Base-by-base conservation (phyloP, 257 asterid genomes). In the Haberlea rhodopensis region DNA sequence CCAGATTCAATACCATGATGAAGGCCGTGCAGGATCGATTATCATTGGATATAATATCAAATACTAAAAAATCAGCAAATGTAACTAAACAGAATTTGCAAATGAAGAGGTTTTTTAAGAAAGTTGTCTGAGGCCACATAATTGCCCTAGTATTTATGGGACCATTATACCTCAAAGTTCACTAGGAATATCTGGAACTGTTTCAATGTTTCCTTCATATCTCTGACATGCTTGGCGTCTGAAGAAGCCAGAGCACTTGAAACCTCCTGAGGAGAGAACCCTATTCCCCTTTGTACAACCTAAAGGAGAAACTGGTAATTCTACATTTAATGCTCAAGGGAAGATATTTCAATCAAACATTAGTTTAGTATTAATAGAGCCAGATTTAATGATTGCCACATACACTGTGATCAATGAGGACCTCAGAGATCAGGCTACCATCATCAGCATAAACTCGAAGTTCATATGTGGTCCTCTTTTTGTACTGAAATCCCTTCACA, bases 401-500 rank as follows among this genome's bases (percentile, higher is more conserved):
- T 70, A 89, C 98, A 11, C 73, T 80, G 71, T 94, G 95, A 77
- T 83, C 90, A 45, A 87, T 66, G 63, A 86, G 83, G 73, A 94
- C 82, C 70, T 90, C 90, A 20, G 89, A 84, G 74, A 92, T 90
- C 57, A 92, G 96, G 81, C 99, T 94, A 70, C 99, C 99, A 68
- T 94, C 99, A 60, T 94, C 99, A 31, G 90, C 71, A 72, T 71
- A 84, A 66, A 79, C 92, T 32, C 71, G 94, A 61, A 94, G 97
- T 76, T 87, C 95, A 63, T 80, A 94, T 28, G 77, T 71, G 72
- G 75, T 53, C 78, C 84, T 84, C 52, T 62, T 58, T 75, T 68
- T 86, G 72, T 73, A 87, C 53, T 82, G 88, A 68, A 90, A 94
- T 57, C 86, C 82, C 80, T 83, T 94, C 57, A 94, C 97, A 51